These are phyloP conservation scores for Salix purpurea DNA, from an alignment of 345 rosid genomes.

Conservation along the genomic window DNA sequence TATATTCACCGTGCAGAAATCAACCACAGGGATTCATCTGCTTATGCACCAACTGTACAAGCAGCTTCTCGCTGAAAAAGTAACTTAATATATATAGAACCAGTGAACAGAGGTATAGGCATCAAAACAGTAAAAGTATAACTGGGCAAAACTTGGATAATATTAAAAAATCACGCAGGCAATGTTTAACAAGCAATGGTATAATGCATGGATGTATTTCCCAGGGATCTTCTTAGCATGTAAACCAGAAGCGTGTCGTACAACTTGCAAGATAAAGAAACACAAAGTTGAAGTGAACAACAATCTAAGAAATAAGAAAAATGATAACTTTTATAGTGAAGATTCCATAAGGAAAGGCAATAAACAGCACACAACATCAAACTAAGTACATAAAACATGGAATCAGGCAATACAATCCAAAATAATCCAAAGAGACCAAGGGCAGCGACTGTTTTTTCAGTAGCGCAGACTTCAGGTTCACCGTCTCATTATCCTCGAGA, in stretches of 20 bases:
- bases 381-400: slow-evolving; percentile 23
- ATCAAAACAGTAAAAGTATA: background rate
- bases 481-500: slow-evolving; percentile 32
- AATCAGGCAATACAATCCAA: slow-evolving; percentile 22
- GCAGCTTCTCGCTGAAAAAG: background rate
- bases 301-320: background rate
- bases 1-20: background rate
- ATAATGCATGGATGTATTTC: background rate
- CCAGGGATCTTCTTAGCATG: background rate
- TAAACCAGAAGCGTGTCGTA: background rate
- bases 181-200: background rate
- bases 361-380: slow-evolving; percentile 29
- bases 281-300: background rate
- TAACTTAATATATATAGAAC: background rate
- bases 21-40: background rate
- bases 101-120: background rate
- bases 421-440: slow-evolving; percentile 20
- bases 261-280: background rate
- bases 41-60: background rate
- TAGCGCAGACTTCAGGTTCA: slow-evolving; percentile 1
- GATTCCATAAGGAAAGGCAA: slow-evolving; percentile 29
- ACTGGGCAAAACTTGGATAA: background rate
- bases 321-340: slow-evolving; percentile 15
- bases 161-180: background rate
- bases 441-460: slow-evolving; percentile 7